Evolutionary conservation across 78 protist genomes (phyloP), one percentile per base, ranked within the genome.

Genomic region (Isochrysis galbana): DNA sequence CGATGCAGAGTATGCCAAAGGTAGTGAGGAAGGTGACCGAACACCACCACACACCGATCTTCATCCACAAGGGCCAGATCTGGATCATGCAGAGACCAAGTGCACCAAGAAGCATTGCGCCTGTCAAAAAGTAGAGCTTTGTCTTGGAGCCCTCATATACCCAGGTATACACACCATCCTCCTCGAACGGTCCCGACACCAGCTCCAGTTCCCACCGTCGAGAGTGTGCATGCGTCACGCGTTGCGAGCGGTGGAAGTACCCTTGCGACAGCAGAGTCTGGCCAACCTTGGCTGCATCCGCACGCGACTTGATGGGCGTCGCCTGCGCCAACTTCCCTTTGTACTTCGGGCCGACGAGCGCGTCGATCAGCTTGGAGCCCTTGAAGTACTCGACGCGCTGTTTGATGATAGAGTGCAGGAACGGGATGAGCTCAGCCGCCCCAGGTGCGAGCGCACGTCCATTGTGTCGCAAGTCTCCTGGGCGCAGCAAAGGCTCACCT

Each of bases 341-440:
- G 55, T 80, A 80, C 88, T 80, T 80, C 23, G 54, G 55, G 29
- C n/a, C 5, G 55, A 80, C 23, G 29, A 80, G 88, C 55, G 88
- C 41, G 39, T 80, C 88, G 36, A 80, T 41, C 22, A 80, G 54
- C 88, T 80, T 80, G 42, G 88, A 0, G 36, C 88, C 88, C 55
- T 80, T 80, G 88, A 80, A 80, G 88, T 80, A 80, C 88, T 80
- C 88, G 41, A 80, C 88, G 38, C 88, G 88, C 88, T 80, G 88
- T 36, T 34, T 7, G 61, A 14, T 7, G 29, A 14, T 7, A 19
- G 61, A 51, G 61, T 14, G 61, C 61, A 19, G 61, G 61, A 14
- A 7, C 61, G 7, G 61, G 29, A 51, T 14, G 61, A 51, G 29
- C 29, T 7, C 61, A 51, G 61, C 61, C 29, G 61, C 61, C 7